These are phyloP conservation scores for Fonsecaea pugnacius DNA, from an alignment of 2,329 filamentous ascomycete genomes.

Conservation along the genomic window DNA sequence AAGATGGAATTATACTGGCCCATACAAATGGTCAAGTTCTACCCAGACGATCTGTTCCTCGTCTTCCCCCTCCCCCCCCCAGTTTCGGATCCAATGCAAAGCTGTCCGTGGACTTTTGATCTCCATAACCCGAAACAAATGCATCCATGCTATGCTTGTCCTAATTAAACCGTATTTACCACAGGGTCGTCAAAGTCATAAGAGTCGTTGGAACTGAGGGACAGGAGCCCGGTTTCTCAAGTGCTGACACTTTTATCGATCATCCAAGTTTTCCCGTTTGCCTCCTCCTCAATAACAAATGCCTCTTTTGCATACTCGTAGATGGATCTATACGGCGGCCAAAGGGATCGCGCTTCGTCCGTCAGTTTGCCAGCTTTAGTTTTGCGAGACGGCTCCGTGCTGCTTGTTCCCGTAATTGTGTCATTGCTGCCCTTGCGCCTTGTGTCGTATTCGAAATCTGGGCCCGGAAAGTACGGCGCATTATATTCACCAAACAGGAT, in stretches of 20 bases:
- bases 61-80: background rate
- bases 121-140: constrained; percentile 1
- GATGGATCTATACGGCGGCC: constrained; percentile 87
- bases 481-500: constrained; percentile 62
- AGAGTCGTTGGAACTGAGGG: background rate
- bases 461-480: constrained; percentile 67
- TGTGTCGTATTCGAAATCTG: constrained; percentile 55
- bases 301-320: constrained; percentile 95
- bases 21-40: background rate
- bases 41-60: background rate
- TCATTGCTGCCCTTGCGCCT: constrained; percentile 35
- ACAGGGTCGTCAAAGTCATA: background rate
- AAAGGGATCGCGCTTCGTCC: constrained; percentile 75
- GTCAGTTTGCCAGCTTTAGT: constrained; percentile 61
- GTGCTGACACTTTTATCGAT: constrained; percentile 48
- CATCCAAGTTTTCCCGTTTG: constrained; percentile 96
- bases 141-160: constrained; percentile 18
- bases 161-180: constrained; percentile 3
- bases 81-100: background rate
- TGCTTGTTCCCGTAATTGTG: constrained; percentile 26
- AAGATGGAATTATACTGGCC: background rate
- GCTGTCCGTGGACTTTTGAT: background rate
- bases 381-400: constrained; percentile 11
- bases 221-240: constrained; percentile 12
- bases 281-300: constrained; percentile 91